phyloP scores from a whole-genome alignment of 441 rosid species.

The Euphorbia schlechtendalii region DNA sequence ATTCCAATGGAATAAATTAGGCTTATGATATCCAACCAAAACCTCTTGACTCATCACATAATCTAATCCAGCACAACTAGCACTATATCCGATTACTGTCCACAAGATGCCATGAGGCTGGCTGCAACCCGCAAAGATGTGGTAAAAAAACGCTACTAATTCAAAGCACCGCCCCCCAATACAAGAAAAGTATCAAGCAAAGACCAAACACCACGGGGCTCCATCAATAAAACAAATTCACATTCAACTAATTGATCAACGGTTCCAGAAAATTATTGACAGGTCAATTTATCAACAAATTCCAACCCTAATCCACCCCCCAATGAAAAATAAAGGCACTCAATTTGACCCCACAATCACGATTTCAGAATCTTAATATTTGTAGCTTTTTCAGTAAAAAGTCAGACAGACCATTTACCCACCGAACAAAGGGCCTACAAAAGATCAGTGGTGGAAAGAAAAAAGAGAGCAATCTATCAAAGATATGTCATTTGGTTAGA shows the following conservation, averaged over 20 bases:
- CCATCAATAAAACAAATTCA: too few species aligned
- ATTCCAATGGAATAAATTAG: too few species aligned
- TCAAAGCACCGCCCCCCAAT: too few species aligned
- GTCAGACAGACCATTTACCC: neutral
- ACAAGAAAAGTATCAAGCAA: too few species aligned
- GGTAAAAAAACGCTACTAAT: slow-evolving; percentile 7
- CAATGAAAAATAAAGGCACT: neutral
- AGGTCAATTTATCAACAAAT: neutral
- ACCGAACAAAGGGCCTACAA: slow-evolving; percentile 21
- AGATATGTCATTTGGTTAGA: too few species aligned
- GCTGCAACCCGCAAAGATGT: too few species aligned
- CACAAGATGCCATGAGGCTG: slow-evolving; percentile 15
- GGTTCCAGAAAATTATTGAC: neutral
- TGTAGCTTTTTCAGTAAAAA: slow-evolving; percentile 7
- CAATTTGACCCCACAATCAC: slow-evolving; percentile 13
- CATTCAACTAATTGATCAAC: neutral
- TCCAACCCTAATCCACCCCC: neutral
- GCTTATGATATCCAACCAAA: slow-evolving; percentile 3
- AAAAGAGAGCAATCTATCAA: too few species aligned
- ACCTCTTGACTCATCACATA: neutral
- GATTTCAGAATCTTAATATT: slow-evolving; percentile 7
- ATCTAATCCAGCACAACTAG: neutral
- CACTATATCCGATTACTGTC: neutral
- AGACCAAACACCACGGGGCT: too few species aligned
- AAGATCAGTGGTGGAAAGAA: too few species aligned